Conservation (phyloP, 192 early-diverging fungal genomes). For the Rhizoclosmatium sp. region DNA sequence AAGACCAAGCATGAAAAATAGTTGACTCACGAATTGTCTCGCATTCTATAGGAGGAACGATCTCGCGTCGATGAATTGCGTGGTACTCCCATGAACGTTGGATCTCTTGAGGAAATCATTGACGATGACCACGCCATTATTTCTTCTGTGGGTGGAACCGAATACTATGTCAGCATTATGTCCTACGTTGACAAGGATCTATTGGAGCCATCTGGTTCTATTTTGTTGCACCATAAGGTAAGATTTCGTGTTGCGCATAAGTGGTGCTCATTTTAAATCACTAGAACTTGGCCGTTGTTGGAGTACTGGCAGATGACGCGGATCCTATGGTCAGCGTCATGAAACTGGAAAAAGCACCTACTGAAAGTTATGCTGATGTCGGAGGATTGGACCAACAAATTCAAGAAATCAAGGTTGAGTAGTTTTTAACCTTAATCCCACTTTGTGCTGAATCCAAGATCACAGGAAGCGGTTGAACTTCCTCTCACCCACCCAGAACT, state of each 20-base stretch:
- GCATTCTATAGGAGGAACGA: slow-evolving; percentile 80
- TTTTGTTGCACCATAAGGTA: slow-evolving; percentile 83
- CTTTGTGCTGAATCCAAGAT: slow-evolving; percentile 51
- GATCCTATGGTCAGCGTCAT: slow-evolving; percentile 99
- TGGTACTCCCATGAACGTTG: slow-evolving; percentile 96
- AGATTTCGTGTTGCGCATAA: not conserved
- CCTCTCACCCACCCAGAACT: slow-evolving; percentile 98
- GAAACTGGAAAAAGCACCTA: slow-evolving; percentile 97
- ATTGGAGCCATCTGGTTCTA: slow-evolving; percentile 95
- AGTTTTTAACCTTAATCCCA: not conserved
- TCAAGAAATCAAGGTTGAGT: slow-evolving; percentile 83
- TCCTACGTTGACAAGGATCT: slow-evolving; percentile 99
- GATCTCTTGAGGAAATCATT: slow-evolving; percentile 97
- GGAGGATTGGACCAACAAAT: slow-evolving; percentile 97
- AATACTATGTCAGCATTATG: slow-evolving; percentile 97
- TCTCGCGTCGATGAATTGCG: slow-evolving; percentile 94
- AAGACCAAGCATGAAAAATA: too few species aligned
- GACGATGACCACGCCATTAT: slow-evolving; percentile 99
- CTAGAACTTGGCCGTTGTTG: slow-evolving; percentile 69
- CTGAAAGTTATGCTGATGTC: slow-evolving; percentile 97
- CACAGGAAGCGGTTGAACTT: slow-evolving; percentile 93
- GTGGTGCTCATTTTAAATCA: slow-evolving; percentile 8
- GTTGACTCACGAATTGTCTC: slow-evolving; percentile 9
- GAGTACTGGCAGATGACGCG: slow-evolving; percentile 92
- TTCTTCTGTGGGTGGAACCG: slow-evolving; percentile 87